Base-by-base conservation (phyloP, 2,329 filamentous ascomycete genomes). In the Laburnicola sp. region DNA sequence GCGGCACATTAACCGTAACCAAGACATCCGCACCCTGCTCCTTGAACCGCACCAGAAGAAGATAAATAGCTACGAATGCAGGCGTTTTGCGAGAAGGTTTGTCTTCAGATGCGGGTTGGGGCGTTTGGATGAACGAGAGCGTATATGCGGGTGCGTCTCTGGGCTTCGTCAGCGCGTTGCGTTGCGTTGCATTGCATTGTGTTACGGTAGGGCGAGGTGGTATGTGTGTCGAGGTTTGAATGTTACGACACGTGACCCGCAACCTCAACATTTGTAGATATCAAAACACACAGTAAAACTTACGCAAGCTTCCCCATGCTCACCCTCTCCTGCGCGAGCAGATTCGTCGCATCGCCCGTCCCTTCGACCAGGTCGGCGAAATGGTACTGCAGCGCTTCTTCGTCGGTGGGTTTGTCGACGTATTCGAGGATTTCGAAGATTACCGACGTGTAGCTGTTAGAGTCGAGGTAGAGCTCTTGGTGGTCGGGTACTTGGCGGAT, bases 391-490 rank as follows among this genome's bases (percentile, higher is more conserved):
- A 78, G 58, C 16, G 91, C 90, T 38, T 81, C 82, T 49, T 88
- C 86, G 63, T 92, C 85, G 31, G 82, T 82, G 64, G 85, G 81
- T 16, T 84, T 78, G 3, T 82, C 82, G 22, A 96, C 86, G 49
- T 89, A 87, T 76, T 97, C 87, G 48, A 89, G 88, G 66, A 97
- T 90, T 65, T 97, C 93, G 73, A 97, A 82, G 63, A 96, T 92
- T 70, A 96, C 86, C 74, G 84, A 91, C 2, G 89, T 90, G 72
- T 92, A 92, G 43, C 91, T 91, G 56, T 88, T 82, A 58, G 83
- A 81, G 70, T 95, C 91, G 66, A 97, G 86, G 76, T 86, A 96
- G 62, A 97, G 88, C 78, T 97, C 93, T 77, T 97, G 92, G 73
- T 95, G 89, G 70, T 93, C 87, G 44, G 88, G 88, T 4, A 92